These are phyloP conservation scores for Amanita fuliginea DNA, from an alignment of 768 basidiomycete species.

Conservation along the genomic window DNA sequence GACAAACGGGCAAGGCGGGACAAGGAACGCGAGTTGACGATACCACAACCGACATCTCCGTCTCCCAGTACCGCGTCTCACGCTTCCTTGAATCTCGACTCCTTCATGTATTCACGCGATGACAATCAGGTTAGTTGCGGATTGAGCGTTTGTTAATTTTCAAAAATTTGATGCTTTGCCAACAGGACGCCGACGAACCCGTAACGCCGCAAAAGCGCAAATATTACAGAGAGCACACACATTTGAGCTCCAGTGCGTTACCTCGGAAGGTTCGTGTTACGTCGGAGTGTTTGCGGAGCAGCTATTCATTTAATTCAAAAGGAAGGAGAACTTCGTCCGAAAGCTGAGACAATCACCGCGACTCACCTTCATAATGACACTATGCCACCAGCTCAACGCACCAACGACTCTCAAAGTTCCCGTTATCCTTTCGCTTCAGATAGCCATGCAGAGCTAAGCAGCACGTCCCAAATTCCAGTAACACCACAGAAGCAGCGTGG, in stretches of 20 bases:
- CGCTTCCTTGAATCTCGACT: slow-evolving; percentile 32
- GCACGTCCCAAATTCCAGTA: slow-evolving; percentile 28
- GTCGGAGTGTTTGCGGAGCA: slow-evolving; percentile 11
- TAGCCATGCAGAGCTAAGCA: slow-evolving; percentile 18
- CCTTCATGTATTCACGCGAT: slow-evolving; percentile 49
- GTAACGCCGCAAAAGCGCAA: slow-evolving; percentile 50
- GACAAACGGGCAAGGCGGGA: slow-evolving; percentile 37
- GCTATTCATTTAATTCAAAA: slow-evolving; percentile 3
- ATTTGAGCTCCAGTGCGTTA: slow-evolving; percentile 18
- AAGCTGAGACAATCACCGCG: slow-evolving; percentile 35
- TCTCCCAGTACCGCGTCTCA: slow-evolving; percentile 40
- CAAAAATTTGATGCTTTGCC: slow-evolving; percentile 2
- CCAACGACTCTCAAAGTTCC: slow-evolving; percentile 23
- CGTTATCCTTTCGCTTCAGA: slow-evolving; percentile 26
- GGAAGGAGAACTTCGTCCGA: slow-evolving; percentile 16
- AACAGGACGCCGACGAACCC: slow-evolving; percentile 19
- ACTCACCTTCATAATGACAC: slow-evolving; percentile 22
- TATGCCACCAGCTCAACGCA: slow-evolving; percentile 16
- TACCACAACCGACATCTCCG: slow-evolving; percentile 34
- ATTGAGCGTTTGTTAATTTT: slow-evolving; percentile 9
- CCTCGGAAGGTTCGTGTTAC: slow-evolving; percentile 17
- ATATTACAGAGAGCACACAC: slow-evolving; percentile 50
- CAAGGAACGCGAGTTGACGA: slow-evolving; percentile 36
- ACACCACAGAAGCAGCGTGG: slow-evolving; percentile 39
- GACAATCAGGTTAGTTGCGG: slow-evolving; percentile 34